Conservation (phyloP, 495 filamentous ascomycete species). For the Corynascus novoguineensis region DNA sequence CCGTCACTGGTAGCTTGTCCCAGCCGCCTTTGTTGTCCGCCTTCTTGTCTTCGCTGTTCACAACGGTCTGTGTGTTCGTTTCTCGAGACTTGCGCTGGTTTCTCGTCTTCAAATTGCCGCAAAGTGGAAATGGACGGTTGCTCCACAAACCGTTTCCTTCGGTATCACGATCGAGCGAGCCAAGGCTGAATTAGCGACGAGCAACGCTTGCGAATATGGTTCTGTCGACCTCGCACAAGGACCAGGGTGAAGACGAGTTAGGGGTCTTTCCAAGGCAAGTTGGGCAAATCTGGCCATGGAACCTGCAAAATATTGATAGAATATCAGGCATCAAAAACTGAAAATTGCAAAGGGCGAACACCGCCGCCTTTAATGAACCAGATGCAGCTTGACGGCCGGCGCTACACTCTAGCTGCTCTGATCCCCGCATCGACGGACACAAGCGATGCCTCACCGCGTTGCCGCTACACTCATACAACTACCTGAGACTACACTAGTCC, state of each 20-base stretch:
- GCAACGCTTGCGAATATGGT: neutral
- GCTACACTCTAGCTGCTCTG: neutral
- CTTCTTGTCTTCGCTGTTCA: neutral
- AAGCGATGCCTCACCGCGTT: neutral
- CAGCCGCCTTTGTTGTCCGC: neutral
- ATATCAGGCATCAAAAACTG: neutral
- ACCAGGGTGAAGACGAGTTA: constrained; percentile 11
- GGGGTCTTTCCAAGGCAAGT: neutral
- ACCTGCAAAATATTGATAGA: neutral
- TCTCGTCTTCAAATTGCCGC: too few relatives aligned
- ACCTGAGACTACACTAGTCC: neutral
- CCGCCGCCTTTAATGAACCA: neutral
- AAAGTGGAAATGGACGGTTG: neutral
- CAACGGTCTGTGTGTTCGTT: neutral
- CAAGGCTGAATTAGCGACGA: constrained; percentile 17
- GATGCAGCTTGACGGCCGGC: neutral
- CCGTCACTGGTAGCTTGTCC: neutral
- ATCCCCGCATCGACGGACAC: neutral
- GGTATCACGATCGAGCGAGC: constrained; percentile 14
- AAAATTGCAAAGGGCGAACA: neutral
- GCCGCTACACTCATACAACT: too few relatives aligned
- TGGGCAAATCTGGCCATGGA: neutral
- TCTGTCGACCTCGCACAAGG: constrained; percentile 5
- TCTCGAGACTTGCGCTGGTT: too few relatives aligned
- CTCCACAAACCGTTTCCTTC: too few relatives aligned